Evolutionary conservation across 306 rosid genomes (phyloP), one percentile per base, ranked within the genome.

Genomic region (Cicer arietinum): DNA sequence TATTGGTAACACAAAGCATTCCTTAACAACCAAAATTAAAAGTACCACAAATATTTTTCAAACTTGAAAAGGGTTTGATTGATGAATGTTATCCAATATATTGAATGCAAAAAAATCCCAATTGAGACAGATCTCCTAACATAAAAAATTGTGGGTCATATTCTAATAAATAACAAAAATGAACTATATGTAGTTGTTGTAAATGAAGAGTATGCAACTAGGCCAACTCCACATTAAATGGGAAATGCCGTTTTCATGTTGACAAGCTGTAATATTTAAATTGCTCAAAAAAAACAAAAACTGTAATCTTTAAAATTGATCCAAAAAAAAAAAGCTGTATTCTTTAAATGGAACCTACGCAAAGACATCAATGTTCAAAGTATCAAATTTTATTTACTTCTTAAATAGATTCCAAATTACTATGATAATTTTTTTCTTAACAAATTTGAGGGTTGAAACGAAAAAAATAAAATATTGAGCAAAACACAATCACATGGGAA

Each of bases 71-170:
- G 48, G 56, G 14, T 46, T n/a, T 12, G 43, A 8, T 80, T 30
- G 58, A n/a, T 56, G 14, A 13, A 66, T 65, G 78, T 56, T 48
- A 71, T 68, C 65, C 69, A 60, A 62, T 71, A 64, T 51, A 88
- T 73, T 76, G 74, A 80, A 84, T 57, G 71, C 35, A 67, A 66
- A 76, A 53, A 53, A 64, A 61, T 59, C 46, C 71, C 47, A 79
- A 70, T 69, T 51, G 74, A 60, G 78, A 74, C 67, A 67, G 25
- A 52, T 56, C 73, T 77, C 76, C 86, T 73, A 63, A 81, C 79
- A 79, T 30, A 45, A 54, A 76, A 78, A 35, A 0, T 4, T 42
- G 83, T 76, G 89, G 92, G 87, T 81, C 86, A 75, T 7, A 40
- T 37, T 74, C 42, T 51, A 61, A 69, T 79, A 64, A 46, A 73